Conservation (phyloP, 2,329 filamentous ascomycete genomes). For the Colletotrichum zoysiae region DNA sequence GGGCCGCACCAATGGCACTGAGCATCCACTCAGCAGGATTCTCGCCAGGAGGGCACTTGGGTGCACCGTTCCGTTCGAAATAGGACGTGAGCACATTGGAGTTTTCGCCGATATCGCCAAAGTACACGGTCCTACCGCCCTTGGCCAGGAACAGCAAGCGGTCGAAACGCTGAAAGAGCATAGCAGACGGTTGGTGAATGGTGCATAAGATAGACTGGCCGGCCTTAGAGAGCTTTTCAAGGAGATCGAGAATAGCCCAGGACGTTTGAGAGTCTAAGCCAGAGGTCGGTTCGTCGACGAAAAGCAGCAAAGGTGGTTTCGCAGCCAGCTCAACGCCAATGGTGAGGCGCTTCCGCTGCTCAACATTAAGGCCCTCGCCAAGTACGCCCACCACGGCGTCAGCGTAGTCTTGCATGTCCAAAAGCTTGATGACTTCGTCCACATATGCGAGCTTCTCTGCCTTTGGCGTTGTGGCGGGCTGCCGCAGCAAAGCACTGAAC, state of each 20-base stretch:
- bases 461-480: slow-evolving; percentile 67
- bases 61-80: slow-evolving; percentile 63
- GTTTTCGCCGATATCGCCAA: slow-evolving; percentile 66
- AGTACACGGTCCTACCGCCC: slow-evolving; percentile 60
- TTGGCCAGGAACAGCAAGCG: slow-evolving; percentile 41
- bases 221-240: slow-evolving; percentile 71
- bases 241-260: slow-evolving; percentile 78
- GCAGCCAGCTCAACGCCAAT: slow-evolving; percentile 83
- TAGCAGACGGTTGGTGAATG: slow-evolving; percentile 44
- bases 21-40: slow-evolving; percentile 68
- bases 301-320: slow-evolving; percentile 78
- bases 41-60: slow-evolving; percentile 59
- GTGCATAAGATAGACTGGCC: slow-evolving; percentile 59
- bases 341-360: slow-evolving; percentile 70
- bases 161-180: slow-evolving; percentile 44
- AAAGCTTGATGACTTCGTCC: slow-evolving; percentile 49
- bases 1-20: slow-evolving; percentile 49
- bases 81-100: slow-evolving; percentile 62
- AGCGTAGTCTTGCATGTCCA: slow-evolving; percentile 71
- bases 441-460: slow-evolving; percentile 48
- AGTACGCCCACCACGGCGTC: slow-evolving; percentile 78
- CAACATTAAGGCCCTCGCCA: slow-evolving; percentile 65
- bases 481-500: slow-evolving; percentile 76
- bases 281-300: slow-evolving; percentile 83
- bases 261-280: slow-evolving; percentile 82